Base-by-base conservation (phyloP, 2,329 filamentous ascomycete species). In the Fusarium sulawesiense region DNA sequence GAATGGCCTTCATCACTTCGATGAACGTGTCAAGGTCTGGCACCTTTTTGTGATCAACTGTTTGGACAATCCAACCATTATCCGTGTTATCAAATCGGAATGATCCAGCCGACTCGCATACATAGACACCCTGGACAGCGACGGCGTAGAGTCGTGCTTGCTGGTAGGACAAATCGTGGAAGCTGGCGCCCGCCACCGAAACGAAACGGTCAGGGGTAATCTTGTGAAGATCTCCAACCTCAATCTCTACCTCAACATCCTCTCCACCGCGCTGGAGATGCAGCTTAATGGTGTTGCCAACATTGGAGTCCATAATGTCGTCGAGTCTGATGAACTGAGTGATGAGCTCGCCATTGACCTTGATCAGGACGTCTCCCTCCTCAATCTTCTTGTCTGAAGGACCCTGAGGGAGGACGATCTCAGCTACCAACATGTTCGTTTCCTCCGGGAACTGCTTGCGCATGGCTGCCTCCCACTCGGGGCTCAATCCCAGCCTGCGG, bases 141-240 rank as follows among this genome's bases (percentile, higher is more conserved):
- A 99, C 94, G 34, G 94, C 95, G 78, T 98, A 98, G 7, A 98
- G 87, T 12, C 96, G 91, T n/a, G 96, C 94, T 81, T 98, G 94
- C 78, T 99, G 96, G 79, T 99, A 99, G 1, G 97, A 99, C 20
- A 99, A 85, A 78, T 97, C 89, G 82, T 99, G 97, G 84, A 99
- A 98, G 63, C 94, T 95, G 25, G 91, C 96, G 21, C 96, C 97
- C 44, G 94, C 93, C 45, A 98, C 95, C 7, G 94, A 93, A 56
- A 98, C 92, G 77, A 98, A 99, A 65, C 94, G 92, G 81, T 98
- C 94, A 16, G 97, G 96, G 5, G 96, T 98, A 78, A 99, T 99
- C 60, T 88, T 88, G 83, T 99, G 96, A 66, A 99, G 86, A 78
- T 99, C 93, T 50, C 93, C 94, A 46, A 98, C 94, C 55, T 89